Conservation (phyloP, 2,329 filamentous ascomycete species). For the Hymenoscyphus occultus region DNA sequence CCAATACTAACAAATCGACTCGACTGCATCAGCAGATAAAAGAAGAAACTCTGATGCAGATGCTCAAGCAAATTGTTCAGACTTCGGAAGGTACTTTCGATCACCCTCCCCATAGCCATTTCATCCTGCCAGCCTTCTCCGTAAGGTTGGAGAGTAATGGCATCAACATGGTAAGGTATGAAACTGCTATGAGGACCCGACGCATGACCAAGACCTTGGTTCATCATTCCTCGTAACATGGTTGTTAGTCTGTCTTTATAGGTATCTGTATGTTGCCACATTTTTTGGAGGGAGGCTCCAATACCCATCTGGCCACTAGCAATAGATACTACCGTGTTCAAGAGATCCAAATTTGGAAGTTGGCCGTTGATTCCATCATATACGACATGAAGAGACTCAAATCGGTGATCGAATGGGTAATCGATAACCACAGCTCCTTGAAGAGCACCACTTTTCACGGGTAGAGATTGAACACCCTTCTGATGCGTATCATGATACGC, state of each 20-base stretch:
- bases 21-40: constrained; percentile 82
- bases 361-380: constrained; percentile 97
- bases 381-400: constrained; percentile 83
- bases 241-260: constrained; percentile 82
- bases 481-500: constrained; percentile 92
- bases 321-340: constrained; percentile 90
- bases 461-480: constrained; percentile 67
- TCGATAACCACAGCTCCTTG: constrained; percentile 94
- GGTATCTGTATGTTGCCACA: constrained; percentile 72
- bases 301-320: constrained; percentile 92
- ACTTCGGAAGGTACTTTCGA: constrained; percentile 89
- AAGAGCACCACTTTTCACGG: constrained; percentile 87
- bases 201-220: constrained; percentile 83
- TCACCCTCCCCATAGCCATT: constrained; percentile 85
- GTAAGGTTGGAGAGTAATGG: constrained; percentile 86
- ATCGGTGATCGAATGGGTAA: constrained; percentile 80
- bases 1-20: constrained; percentile 97
- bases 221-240: constrained; percentile 89
- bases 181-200: constrained; percentile 92
- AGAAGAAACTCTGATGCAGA: constrained; percentile 98
- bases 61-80: constrained; percentile 96
- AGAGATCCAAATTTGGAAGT: constrained; percentile 88
- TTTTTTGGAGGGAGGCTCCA: constrained; percentile 76
- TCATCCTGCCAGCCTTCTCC: constrained; percentile 96
- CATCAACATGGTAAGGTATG: constrained; percentile 96